Evolutionary conservation across 108 stramenopile species (phyloP), one percentile per base, ranked within the genome.

Genomic region (Conticribra weissflogii): DNA sequence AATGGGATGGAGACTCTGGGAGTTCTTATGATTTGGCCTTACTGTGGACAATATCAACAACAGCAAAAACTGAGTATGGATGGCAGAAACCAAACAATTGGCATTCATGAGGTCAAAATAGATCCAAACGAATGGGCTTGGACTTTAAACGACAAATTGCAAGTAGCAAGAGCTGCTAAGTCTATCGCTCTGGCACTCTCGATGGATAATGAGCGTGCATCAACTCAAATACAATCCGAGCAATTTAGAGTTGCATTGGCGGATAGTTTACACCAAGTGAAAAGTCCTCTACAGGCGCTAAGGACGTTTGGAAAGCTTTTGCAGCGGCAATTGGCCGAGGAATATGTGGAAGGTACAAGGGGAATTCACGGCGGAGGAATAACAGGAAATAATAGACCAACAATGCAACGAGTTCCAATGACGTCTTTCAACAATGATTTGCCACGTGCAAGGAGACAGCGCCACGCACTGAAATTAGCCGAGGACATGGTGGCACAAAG

Each of bases 211-310:
- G 90, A 92, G 65, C 85, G 83, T 3, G 68, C 65, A 33, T 54
- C 71, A 0, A 51, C 86, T 19, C 78, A 69, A 18, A 56, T 76
- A 32, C 79, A 86, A 69, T 81, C 81, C 23, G 81, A 86, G 3
- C 56, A 67, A 47, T 65, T 92, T 29, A 72, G 75, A 31, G 58
- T 81, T 19, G 78, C 87, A 3, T 71, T 95, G 56, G 87, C 90
- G 0, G 86, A 95, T 62, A 81, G 79, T 45, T 63, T 95, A 34
- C 94, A 95, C 75, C 94, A 95, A 66, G 83, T 95, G n/a, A 95
- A 92, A 76, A 92, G 90, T 78, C 94, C 94, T 0, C 24, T 95
- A 24, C 94, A 95, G 71, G 94, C 94, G 1, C 63, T 95, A 48
- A 56, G 91, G 51, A 92, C 94, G 5, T 95, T 85, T 79, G 84